Base-by-base conservation (phyloP, 2,329 filamentous ascomycete genomes). In the Penicillium sp. region DNA sequence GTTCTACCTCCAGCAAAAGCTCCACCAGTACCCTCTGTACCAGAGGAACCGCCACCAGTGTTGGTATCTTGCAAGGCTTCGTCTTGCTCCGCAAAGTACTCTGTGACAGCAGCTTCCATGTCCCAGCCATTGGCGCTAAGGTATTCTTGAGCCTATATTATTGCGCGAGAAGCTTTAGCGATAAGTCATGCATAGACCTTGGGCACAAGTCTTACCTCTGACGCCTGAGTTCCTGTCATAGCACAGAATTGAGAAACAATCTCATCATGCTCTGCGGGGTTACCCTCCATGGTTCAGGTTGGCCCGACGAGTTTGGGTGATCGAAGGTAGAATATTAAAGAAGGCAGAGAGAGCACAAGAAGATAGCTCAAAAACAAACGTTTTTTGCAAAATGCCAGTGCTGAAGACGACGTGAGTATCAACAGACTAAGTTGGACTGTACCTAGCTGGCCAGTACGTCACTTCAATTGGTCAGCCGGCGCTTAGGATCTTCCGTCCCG, bases 101-200 rank as follows among this genome's bases (percentile, higher is more conserved):
- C 80, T 29, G 83, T 79, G 50, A 83, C 80, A 14, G 87, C 87
- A 9, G 78, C 75, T 60, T 81, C 78, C 40, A 90, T 74, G 65
- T 91, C 81, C 86, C 88, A 91, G 60, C 81, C 75, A 65, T 81
- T 85, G 34, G 81, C 80, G 19, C 79, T 76, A 7, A 93, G 83
- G 61, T 88, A 88, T 57, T 86, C 79, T 52, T 79, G 78, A 43
- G 88, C 88, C 88, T 91, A 58, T 1, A 29, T 29, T 26, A 27
- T 9, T 19, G 52, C 14, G 9, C 27, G 2, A 4, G 26, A 4
- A 7, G 30, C 16, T 35, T 48, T 18, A 54, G 51, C 47, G 29
- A 57, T 42, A 1, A 3, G 9, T 2, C n/a, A 19, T 7, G 4
- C 16, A n/a, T 19, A 23, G 16, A 2, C 18, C 1, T 3, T 13